A percentile compares a stretch with the other conserved stretches of the same genome.
Conservation (phyloP, 257 asterid genomes). For the Handroanthus guayacan region DNA sequence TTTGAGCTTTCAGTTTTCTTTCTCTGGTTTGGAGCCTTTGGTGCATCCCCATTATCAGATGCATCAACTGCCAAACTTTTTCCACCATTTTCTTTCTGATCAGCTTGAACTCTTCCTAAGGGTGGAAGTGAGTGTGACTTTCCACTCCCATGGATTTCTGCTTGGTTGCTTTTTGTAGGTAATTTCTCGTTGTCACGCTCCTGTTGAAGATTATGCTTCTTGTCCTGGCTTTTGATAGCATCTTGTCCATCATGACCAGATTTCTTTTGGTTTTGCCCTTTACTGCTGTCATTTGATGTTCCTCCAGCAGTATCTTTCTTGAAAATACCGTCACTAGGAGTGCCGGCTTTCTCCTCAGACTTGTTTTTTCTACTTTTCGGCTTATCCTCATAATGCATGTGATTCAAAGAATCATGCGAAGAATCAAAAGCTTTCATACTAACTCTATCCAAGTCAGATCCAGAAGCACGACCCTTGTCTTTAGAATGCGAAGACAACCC, state of each 20-base stretch:
- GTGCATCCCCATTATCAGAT: conserved; percentile 54
- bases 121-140: conserved; percentile 84
- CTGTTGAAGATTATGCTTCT: conserved; percentile 51
- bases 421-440: conserved; percentile 52
- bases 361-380: conserved; percentile 68
- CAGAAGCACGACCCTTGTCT: conserved; percentile 60
- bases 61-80: conserved; percentile 46
- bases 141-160: conserved; percentile 58
- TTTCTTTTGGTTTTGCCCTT: conserved; percentile 53
- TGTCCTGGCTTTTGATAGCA: conserved; percentile 50
- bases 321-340: conserved; percentile 50
- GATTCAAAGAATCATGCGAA: conserved; percentile 53
- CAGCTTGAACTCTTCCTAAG: conserved; percentile 63
- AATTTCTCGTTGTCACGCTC: conserved; percentile 59
- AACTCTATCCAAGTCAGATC: conserved; percentile 55
- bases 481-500: conserved; percentile 65
- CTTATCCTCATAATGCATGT: conserved; percentile 56
- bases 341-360: conserved; percentile 55
- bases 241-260: conserved; percentile 53
- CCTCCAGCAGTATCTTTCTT: conserved; percentile 68
- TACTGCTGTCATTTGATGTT: conserved; percentile 52
- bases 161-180: conserved; percentile 54
- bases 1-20: conserved; percentile 66
- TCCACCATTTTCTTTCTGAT: conserved; percentile 64
- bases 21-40: conserved; percentile 55